Percentiles rank a stretch among this genome's conserved stretches.
Evolutionary conservation across 2,329 filamentous ascomycete genomes (phyloP).

Genomic region (Aureobasidium leucospermi): DNA sequence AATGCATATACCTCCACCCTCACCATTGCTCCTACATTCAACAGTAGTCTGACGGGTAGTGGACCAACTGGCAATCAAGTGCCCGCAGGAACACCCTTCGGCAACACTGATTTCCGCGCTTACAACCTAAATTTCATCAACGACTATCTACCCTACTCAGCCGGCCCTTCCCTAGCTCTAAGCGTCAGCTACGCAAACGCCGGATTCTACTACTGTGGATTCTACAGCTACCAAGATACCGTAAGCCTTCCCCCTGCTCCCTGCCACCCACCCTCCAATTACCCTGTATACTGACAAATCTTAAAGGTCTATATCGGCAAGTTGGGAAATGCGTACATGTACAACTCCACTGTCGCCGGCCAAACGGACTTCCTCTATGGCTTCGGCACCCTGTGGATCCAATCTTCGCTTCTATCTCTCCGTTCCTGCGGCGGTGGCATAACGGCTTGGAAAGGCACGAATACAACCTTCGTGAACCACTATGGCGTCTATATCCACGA

Average conservation of each 20-base stretch:
- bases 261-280: too few relatives aligned
- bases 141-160: constrained; percentile 45
- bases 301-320: constrained; percentile 57
- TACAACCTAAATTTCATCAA: constrained; percentile 64
- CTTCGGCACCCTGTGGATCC: constrained; percentile 58
- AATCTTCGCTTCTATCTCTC: constrained; percentile 47
- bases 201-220: constrained; percentile 59
- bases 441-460: constrained; percentile 62
- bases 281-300: too few relatives aligned
- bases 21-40: constrained; percentile 56
- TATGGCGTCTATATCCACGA: constrained; percentile 60
- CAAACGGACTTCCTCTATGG: constrained; percentile 64
- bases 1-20: constrained; percentile 57
- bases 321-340: constrained; percentile 58
- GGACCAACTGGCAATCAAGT: constrained; percentile 57
- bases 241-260: too few relatives aligned
- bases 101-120: constrained; percentile 54
- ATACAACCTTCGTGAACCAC: constrained; percentile 59
- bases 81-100: constrained; percentile 54
- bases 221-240: constrained; percentile 63
- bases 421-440: constrained; percentile 59
- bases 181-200: constrained; percentile 57
- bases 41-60: constrained; percentile 54
- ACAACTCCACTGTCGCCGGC: constrained; percentile 53
- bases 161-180: constrained; percentile 53